Evolutionary conservation across 2,329 filamentous ascomycete species (phyloP).

Genomic region (Aspergillus tamarii): DNA sequence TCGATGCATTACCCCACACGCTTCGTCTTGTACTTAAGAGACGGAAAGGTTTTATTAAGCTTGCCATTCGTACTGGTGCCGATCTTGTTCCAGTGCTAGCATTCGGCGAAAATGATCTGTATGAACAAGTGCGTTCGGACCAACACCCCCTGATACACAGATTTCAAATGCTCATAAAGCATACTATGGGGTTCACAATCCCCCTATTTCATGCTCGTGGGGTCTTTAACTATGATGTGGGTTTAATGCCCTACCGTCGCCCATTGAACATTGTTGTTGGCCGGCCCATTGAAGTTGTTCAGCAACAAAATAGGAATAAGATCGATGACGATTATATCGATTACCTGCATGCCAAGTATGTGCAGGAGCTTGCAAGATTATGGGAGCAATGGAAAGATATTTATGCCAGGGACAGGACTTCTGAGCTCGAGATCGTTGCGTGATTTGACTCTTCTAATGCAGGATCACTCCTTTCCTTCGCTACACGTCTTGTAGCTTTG

Average conservation of each 20-base stretch:
- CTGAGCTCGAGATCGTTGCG: slow-evolving; percentile 49
- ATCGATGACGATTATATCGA: slow-evolving; percentile 78
- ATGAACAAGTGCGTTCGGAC: slow-evolving; percentile 81
- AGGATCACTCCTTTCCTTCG: neutral
- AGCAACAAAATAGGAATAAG: slow-evolving; percentile 57
- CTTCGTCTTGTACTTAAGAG: slow-evolving; percentile 78
- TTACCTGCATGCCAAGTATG: slow-evolving; percentile 76
- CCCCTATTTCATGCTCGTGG: slow-evolving; percentile 88
- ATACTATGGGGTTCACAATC: slow-evolving; percentile 86
- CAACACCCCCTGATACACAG: slow-evolving; percentile 78
- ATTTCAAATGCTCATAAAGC: slow-evolving; percentile 81
- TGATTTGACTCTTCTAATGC: slow-evolving; percentile 20
- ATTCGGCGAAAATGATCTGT: slow-evolving; percentile 95
- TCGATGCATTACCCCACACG: slow-evolving; percentile 80
- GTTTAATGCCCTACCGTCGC: slow-evolving; percentile 88
- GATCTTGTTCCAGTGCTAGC: slow-evolving; percentile 89
- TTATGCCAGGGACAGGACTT: slow-evolving; percentile 47
- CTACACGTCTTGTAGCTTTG: neutral
- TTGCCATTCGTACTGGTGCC: slow-evolving; percentile 88
- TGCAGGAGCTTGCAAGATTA: slow-evolving; percentile 58
- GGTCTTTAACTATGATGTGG: slow-evolving; percentile 97
- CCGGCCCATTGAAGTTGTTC: slow-evolving; percentile 72
- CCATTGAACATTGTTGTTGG: slow-evolving; percentile 90
- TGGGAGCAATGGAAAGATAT: slow-evolving; percentile 53
- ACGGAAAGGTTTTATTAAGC: slow-evolving; percentile 90